These are phyloP conservation scores for Trichosporon sp. DNA, from an alignment of 1,284 basidiomycete species.

Conservation along the genomic window DNA sequence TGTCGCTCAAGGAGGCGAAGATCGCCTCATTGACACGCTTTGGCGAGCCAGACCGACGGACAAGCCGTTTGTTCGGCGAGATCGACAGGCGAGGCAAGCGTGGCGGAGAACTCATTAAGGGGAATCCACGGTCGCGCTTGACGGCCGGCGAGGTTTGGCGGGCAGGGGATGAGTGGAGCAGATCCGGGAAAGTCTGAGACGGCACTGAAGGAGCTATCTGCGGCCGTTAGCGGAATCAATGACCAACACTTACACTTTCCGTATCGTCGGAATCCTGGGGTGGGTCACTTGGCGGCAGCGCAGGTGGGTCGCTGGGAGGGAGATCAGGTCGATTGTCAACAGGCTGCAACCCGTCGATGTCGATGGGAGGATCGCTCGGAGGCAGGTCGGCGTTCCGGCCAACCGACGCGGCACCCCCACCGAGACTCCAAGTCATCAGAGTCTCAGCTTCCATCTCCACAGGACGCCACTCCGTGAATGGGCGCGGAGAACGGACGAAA, in stretches of 20 bases:
- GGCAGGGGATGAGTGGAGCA: slow-evolving; percentile 14
- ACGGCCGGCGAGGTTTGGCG: neutral
- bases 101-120: neutral
- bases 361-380: neutral
- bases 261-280: slow-evolving; percentile 12
- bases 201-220: slow-evolving; percentile 23
- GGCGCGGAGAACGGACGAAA: slow-evolving; percentile 9
- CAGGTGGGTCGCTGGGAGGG: neutral
- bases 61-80: neutral
- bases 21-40: neutral
- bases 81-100: neutral
- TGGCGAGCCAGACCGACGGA: neutral
- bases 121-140: neutral
- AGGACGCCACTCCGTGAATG: slow-evolving; percentile 21
- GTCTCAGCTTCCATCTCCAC: slow-evolving; percentile 41
- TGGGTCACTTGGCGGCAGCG: neutral
- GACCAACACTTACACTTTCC: slow-evolving; percentile 21
- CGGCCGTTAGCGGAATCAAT: slow-evolving; percentile 1
- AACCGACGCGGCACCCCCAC: slow-evolving; percentile 1
- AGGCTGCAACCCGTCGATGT: too few relatives aligned
- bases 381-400: neutral
- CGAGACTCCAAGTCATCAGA: slow-evolving; percentile 37
- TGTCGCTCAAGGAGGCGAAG: neutral
- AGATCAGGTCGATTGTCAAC: neutral
- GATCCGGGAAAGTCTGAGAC: slow-evolving; percentile 26